Conservation (phyloP, 1,284 basidiomycete genomes). For the Trichosporon asahii region DNA sequence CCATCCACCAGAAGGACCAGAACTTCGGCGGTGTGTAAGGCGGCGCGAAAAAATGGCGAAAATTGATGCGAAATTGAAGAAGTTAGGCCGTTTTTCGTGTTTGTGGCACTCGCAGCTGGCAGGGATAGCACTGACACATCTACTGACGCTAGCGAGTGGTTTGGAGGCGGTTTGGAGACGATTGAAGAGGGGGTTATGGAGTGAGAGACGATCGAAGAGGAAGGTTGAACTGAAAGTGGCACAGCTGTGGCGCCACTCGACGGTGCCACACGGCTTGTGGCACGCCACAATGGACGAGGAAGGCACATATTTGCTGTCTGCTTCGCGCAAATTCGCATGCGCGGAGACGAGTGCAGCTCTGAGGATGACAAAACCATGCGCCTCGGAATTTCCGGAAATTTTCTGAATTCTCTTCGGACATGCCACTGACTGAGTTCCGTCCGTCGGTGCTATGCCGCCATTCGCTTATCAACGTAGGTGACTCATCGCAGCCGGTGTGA, state of each 20-base stretch:
- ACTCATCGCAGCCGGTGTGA: no score
- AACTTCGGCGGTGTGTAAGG: slow-evolving; percentile 11
- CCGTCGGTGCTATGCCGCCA: no score
- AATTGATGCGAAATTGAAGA: not conserved
- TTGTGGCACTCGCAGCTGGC: not conserved
- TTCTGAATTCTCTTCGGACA: no score
- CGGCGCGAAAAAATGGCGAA: not conserved
- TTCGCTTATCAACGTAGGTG: no score
- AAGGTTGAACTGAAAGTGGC: not conserved
- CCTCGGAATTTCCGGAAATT: no score
- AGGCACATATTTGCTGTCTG: no score
- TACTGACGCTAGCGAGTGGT: not conserved
- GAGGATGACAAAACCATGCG: not conserved
- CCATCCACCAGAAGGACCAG: slow-evolving; percentile 20
- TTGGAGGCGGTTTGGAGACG: not conserved
- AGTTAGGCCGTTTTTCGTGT: not conserved
- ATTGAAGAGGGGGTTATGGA: not conserved
- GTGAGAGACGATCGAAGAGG: not conserved
- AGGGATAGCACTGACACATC: not conserved
- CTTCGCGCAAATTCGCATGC: no score
- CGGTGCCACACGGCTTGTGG: not conserved
- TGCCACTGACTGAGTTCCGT: no score
- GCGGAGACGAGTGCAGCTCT: no score
- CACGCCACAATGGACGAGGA: not conserved
- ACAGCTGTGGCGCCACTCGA: not conserved